phyloP scores from a whole-genome alignment of 2,329 filamentous ascomycete genomes.

The Chaetomiaceae sp. region DNA sequence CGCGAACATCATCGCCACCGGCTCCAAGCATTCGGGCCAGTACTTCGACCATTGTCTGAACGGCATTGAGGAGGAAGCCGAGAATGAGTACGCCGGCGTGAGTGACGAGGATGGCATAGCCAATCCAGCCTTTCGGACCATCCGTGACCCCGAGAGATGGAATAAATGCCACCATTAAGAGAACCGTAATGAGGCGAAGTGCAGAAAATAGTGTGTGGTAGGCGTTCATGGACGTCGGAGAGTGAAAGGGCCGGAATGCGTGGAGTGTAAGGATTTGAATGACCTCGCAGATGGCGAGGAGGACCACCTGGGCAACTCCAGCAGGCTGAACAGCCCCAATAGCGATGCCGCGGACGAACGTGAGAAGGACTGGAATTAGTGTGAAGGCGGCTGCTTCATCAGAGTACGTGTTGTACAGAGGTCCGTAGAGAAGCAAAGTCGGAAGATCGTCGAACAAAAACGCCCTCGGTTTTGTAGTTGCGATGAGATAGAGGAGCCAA shows the following conservation, averaged over 20 bases:
- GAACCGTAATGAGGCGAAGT: slow-evolving; percentile 69
- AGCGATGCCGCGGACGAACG: slow-evolving; percentile 79
- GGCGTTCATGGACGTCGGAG: slow-evolving; percentile 92
- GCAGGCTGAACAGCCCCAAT: slow-evolving; percentile 91
- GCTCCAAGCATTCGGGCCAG: slow-evolving; percentile 76
- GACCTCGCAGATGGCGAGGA: slow-evolving; percentile 91
- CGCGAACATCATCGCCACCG: slow-evolving; percentile 67
- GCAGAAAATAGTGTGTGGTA: slow-evolving; percentile 84
- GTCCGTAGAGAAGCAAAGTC: slow-evolving; percentile 83
- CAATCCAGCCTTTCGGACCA: slow-evolving; percentile 86
- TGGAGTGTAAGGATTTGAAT: slow-evolving; percentile 82
- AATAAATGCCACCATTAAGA: slow-evolving; percentile 78
- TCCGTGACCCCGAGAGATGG: slow-evolving; percentile 76
- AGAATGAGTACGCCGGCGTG: slow-evolving; percentile 83
- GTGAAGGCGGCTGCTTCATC: slow-evolving; percentile 90
- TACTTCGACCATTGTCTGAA: slow-evolving; percentile 89
- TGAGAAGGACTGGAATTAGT: slow-evolving; percentile 78
- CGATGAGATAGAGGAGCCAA: slow-evolving; percentile 79
- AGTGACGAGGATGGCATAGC: slow-evolving; percentile 82
- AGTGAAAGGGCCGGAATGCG: slow-evolving; percentile 85
- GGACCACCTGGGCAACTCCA: slow-evolving; percentile 86
- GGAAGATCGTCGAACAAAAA: slow-evolving; percentile 90
- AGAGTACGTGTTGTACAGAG: slow-evolving; percentile 95
- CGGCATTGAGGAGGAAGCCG: slow-evolving; percentile 86
- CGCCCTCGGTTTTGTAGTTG: slow-evolving; percentile 73